phyloP scores from a whole-genome alignment of 306 rosid species.

The Begonia fuchsioides region DNA sequence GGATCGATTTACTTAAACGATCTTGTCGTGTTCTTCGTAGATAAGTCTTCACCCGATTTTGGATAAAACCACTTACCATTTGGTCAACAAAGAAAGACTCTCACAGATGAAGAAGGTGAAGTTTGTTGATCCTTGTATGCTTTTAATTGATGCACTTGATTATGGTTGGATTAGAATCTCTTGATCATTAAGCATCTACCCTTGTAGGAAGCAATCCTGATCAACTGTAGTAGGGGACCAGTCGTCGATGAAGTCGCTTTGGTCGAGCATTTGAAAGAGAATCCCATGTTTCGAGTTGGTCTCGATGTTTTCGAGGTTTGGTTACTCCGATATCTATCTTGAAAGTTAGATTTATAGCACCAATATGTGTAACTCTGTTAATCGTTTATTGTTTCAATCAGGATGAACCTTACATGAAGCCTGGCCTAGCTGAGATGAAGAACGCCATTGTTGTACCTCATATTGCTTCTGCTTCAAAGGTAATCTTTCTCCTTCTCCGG shows the following conservation, averaged over 20 bases:
- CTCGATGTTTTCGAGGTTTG: constrained; percentile 94
- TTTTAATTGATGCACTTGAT: not conserved
- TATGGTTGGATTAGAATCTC: too few relatives aligned
- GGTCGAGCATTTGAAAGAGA: constrained; percentile 70
- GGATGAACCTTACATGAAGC: constrained; percentile 98
- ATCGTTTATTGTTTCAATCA: constrained; percentile 14
- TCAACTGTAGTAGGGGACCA: constrained; percentile 96
- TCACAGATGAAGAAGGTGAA: constrained; percentile 81
- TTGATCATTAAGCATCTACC: not conserved
- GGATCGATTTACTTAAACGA: not conserved
- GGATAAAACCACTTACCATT: constrained; percentile 92
- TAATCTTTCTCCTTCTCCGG: constrained; percentile 5
- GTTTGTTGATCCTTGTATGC: constrained; percentile 5
- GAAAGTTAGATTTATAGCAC: not conserved
- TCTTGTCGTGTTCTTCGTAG: constrained; percentile 28
- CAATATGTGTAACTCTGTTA: not conserved
- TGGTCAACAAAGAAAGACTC: constrained; percentile 83
- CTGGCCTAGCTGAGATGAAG: constrained; percentile 91
- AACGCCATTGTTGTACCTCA: constrained; percentile 94
- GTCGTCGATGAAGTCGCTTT: constrained; percentile 93
- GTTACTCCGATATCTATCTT: not conserved
- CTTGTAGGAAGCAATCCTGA: constrained; percentile 73
- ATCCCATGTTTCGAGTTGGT: constrained; percentile 94
- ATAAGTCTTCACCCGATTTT: constrained; percentile 93
- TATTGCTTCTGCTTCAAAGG: constrained; percentile 99